These are phyloP conservation scores for Aspergillus sp. DNA, from an alignment of 2,329 filamentous ascomycete genomes.

Conservation along the genomic window DNA sequence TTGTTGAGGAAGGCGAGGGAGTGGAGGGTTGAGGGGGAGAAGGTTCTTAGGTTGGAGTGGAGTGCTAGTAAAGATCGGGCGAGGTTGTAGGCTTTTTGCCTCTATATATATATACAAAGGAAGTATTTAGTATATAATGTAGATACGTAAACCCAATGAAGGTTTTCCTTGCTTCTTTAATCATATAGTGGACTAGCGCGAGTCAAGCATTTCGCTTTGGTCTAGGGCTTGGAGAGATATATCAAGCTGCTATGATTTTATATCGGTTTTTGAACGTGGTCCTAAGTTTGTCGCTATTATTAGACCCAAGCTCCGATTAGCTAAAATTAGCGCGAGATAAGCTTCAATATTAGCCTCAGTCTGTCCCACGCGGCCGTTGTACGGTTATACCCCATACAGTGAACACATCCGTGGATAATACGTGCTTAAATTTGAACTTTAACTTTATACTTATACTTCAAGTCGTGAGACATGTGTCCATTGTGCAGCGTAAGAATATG, in stretches of 20 bases:
- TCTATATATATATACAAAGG: background rate
- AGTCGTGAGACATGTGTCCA: background rate
- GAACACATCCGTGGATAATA: too few relatives aligned
- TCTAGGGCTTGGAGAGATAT: too few relatives aligned
- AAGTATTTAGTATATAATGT: background rate
- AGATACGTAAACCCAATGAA: too few relatives aligned
- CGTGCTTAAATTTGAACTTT: background rate
- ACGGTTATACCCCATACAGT: too few relatives aligned
- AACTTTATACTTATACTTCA: background rate
- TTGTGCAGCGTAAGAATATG: background rate
- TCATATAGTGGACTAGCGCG: background rate
- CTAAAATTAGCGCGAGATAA: too few relatives aligned
- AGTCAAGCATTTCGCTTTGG: background rate
- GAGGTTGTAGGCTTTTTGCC: slow-evolving; percentile 10
- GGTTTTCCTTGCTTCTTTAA: too few relatives aligned
- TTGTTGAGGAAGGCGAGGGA: slow-evolving; percentile 27
- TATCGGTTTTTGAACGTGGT: too few relatives aligned
- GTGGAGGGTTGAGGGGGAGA: slow-evolving; percentile 38
- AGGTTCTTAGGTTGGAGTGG: slow-evolving; percentile 32
- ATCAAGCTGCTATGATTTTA: too few relatives aligned
- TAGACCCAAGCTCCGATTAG: too few relatives aligned
- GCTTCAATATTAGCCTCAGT: too few relatives aligned
- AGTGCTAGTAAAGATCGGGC: slow-evolving; percentile 22
- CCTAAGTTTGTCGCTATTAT: too few relatives aligned
- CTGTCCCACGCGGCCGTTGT: too few relatives aligned